Base-by-base conservation (phyloP, 2,329 filamentous ascomycete genomes). In the Talaromyces sp. region DNA sequence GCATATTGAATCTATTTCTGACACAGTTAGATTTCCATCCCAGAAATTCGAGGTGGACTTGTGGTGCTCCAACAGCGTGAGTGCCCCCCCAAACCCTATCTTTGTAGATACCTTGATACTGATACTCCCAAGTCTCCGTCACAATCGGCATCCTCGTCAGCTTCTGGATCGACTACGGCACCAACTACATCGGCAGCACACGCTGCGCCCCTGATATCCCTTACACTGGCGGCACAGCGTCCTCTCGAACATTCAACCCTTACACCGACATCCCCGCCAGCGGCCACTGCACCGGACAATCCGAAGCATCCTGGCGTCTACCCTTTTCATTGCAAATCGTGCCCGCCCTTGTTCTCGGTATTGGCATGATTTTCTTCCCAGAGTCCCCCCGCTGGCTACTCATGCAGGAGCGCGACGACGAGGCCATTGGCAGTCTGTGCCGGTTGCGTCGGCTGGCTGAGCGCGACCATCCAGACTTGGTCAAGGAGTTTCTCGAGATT, bases 381-480 rank as follows among this genome's bases (percentile, higher is more conserved):
- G 83, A 80, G 59, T 84, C 83, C 0, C 83, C 83, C 0, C 76
- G 83, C 26, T 85, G 83, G 77, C 74, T 85, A 1, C 73, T 77
- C 9, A 78, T 77, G 64, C 75, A 77, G 56, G 78, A 77, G 38
- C 76, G 78, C 5, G 75, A 84, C 55, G 73, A 80, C 3, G 82
- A 84, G 17, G 77, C 79, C 0, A 70, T 84, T 8, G 61, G 68
- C 11, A 76, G 75, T 0, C 71, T 85, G 2, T 75, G 74, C 2
- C 79, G 75, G 61, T 70, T 86, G 7, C 79, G 83, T 7, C 74
- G 76, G 21, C 41, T 43, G 32, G 72, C 82, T 2, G 74, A 79
- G 1, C 66, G 68, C 0, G 76, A 72, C 24, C 80, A 84, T 58
- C 65, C 72, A 1, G 66, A 75, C 1, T 75, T 87, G 0, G 72